phyloP scores from a whole-genome alignment of 2,329 filamentous ascomycete species.

The Ascochyta fabae region DNA sequence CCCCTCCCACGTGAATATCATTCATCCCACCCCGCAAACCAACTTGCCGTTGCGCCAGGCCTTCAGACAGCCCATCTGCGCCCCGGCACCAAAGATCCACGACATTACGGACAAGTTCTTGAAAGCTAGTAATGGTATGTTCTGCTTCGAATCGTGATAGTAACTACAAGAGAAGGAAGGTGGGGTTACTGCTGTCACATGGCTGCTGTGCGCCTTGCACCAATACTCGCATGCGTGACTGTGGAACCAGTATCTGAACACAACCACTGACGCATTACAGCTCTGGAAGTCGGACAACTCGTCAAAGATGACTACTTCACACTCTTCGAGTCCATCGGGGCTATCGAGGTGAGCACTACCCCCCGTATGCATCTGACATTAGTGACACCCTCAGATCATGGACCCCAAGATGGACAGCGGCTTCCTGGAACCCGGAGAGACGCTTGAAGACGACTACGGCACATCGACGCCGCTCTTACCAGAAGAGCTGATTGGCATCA shows the following conservation, averaged over 20 bases:
- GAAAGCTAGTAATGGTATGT: constrained; percentile 58
- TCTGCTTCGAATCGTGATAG: background rate
- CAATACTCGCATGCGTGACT: background rate
- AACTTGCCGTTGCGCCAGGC: constrained; percentile 42
- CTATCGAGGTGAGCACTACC: constrained; percentile 65
- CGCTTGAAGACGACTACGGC: constrained; percentile 84
- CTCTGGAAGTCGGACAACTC: constrained; percentile 78
- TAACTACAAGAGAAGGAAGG: constrained; percentile 19
- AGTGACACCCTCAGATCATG: constrained; percentile 75
- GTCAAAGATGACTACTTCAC: constrained; percentile 95
- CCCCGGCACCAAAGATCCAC: constrained; percentile 49
- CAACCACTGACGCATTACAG: constrained; percentile 54
- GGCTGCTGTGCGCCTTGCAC: constrained; percentile 2
- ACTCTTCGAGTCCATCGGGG: constrained; percentile 90
- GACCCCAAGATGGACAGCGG: constrained; percentile 99
- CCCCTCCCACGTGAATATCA: constrained; percentile 18
- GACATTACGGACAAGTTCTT: constrained; percentile 65
- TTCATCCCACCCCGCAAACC: constrained; percentile 18
- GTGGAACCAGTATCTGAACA: background rate
- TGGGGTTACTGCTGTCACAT: constrained; percentile 22
- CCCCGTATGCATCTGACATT: background rate
- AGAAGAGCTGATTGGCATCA: constrained; percentile 86
- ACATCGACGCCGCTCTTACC: constrained; percentile 71
- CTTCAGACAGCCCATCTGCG: constrained; percentile 25
- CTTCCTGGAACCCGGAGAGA: constrained; percentile 76